Evolutionary conservation across 139 green algal species (phyloP), one percentile per base, ranked within the genome.

Genomic region (Coccomyxa sp.): DNA sequence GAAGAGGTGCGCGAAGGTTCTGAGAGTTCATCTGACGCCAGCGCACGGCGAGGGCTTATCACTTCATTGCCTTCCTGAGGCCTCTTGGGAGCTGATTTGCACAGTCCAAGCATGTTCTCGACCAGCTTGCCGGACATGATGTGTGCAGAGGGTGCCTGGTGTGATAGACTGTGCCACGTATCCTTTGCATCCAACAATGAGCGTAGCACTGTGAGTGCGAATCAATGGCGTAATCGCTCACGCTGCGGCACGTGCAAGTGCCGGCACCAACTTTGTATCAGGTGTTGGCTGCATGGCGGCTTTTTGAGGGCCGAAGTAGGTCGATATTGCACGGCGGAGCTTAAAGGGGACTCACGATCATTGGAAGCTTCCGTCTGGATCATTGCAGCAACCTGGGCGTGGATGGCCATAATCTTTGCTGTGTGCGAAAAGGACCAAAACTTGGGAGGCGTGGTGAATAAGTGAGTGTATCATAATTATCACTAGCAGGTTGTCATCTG

Each of bases 191-290:
- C 50, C 50, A 64, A 31, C 50, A 18, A 31, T 64, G 50, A 22
- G 50, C 50, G 27, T 22, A 64, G 50, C 50, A 64, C 22, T 22
- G 22, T 22, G 27, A 64, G 18, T 64, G 50, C 27, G 5, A 18
- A 64, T 64, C 50, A 64, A 64, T 64, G 50, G 50, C 50, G 50
- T 64, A 64, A 64, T 64, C 50, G 50, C 50, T 64, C 50, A 64
- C 50, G 50, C 3, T 22, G 50, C 50, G 50, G 22, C 50, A 64
- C 50, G 50, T 64, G 50, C 50, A 64, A 18, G 50, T 64, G 50
- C 50, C 50, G 50, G 27, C 50, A 22, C 50, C 50, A 22, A 22
- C 50, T 64, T 64, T 64, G 50, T 64, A 22, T 64, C 27, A 64
- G 50, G 50, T 64, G 27, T 18, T 64, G 50, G 50, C 50, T 64